These are phyloP conservation scores for Didymellaceae sp. DNA, from an alignment of 2,329 filamentous ascomycete species.

Conservation along the genomic window DNA sequence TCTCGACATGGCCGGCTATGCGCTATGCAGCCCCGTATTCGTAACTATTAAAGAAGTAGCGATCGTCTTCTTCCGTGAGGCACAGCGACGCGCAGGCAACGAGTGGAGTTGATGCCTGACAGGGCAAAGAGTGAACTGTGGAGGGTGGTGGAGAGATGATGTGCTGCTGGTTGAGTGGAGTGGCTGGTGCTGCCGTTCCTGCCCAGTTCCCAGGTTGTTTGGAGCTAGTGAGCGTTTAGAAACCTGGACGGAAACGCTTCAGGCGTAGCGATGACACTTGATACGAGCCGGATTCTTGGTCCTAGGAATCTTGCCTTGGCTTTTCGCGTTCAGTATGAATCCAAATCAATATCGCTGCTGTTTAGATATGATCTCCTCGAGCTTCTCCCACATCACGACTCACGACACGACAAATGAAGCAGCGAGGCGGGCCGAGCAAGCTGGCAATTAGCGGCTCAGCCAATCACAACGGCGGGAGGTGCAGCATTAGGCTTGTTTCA, in stretches of 20 bases:
- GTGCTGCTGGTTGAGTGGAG: conserved; percentile 20
- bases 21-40: conserved; percentile 35
- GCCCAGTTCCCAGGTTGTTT: conserved; percentile 3
- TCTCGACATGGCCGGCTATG: conserved; percentile 38
- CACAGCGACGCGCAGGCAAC: conserved; percentile 16
- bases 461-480: conserved; percentile 7
- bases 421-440: conserved; percentile 6
- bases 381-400: conserved; percentile 11
- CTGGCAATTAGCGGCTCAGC: conserved; percentile 5
- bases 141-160: conserved; percentile 27
- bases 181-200: conserved; percentile 18
- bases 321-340: too few species aligned
- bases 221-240: conserved; percentile 18
- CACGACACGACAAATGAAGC: conserved; percentile 8
- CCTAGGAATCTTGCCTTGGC: too few species aligned
- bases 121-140: conserved; percentile 24
- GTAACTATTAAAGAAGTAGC: not conserved
- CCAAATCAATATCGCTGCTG: not conserved
- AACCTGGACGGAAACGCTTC: conserved; percentile 23
- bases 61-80: conserved; percentile 8
- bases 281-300: too few species aligned
- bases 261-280: too few species aligned
- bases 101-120: conserved; percentile 18
- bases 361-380: too few species aligned
- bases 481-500: conserved; percentile 15